A percentile compares a stretch with the other conserved stretches of the same genome.
phyloP scores from a whole-genome alignment of 768 basidiomycete genomes.

The Suillus cothurnatus region DNA sequence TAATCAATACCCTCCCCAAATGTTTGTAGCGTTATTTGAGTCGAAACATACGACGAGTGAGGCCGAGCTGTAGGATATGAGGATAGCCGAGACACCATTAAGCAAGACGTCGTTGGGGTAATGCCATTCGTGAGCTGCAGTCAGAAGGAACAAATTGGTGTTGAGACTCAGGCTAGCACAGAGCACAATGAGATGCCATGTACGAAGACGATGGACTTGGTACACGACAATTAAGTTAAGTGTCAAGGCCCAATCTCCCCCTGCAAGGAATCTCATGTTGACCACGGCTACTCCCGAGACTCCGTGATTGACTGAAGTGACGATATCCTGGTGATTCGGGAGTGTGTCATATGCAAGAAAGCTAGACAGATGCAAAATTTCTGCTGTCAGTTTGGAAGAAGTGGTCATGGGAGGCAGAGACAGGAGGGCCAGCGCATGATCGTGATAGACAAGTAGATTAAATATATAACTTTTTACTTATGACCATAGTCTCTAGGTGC shows the following conservation, averaged over 20 bases:
- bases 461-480: neutral
- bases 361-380: neutral
- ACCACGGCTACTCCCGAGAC: neutral
- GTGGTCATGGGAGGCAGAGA: neutral
- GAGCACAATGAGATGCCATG: too few species aligned
- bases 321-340: neutral
- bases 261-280: neutral
- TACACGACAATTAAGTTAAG: too few species aligned
- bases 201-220: too few species aligned
- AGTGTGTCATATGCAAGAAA: neutral
- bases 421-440: neutral
- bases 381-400: neutral
- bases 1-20: constrained; percentile 7
- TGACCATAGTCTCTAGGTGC: neutral
- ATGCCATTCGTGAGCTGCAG: constrained; percentile 7
- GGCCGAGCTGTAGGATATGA: constrained; percentile 32
- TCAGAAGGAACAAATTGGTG: too few species aligned
- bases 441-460: too few species aligned
- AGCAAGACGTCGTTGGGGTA: constrained; percentile 26
- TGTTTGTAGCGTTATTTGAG: neutral
- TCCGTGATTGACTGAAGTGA: neutral
- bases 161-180: too few species aligned
- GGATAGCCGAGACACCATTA: constrained; percentile 27
- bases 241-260: too few species aligned
- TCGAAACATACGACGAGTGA: constrained; percentile 17